phyloP scores from a whole-genome alignment of 176 grass and related monocot species.

The Guadua angustifolia region DNA sequence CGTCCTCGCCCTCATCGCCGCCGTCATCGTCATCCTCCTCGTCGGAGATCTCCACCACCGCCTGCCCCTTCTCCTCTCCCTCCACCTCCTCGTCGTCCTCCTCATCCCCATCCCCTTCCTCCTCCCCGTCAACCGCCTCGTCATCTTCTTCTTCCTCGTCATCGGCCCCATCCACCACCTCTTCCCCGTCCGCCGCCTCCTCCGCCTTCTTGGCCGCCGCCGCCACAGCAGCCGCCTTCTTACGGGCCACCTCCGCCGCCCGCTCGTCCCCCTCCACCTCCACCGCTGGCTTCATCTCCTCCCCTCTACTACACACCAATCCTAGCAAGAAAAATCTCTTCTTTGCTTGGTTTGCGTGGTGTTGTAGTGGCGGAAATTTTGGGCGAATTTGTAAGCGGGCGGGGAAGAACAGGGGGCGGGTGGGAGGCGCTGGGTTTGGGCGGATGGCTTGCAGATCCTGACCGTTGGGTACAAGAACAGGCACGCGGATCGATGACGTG shows the following conservation, averaged over 20 bases:
- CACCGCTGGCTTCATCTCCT: constrained; percentile 51
- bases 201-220: constrained; percentile 37
- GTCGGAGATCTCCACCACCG: constrained; percentile 53
- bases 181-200: constrained; percentile 34
- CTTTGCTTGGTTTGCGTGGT: neutral
- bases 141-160: constrained; percentile 14
- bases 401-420: constrained; percentile 42
- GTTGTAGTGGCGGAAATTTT: constrained; percentile 39
- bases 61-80: constrained; percentile 27
- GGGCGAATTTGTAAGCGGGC: constrained; percentile 62
- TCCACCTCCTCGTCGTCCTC: constrained; percentile 27
- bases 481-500: constrained; percentile 57
- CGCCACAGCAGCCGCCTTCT: constrained; percentile 39
- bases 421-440: constrained; percentile 42
- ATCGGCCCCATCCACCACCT: constrained; percentile 25
- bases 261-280: constrained; percentile 49
- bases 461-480: constrained; percentile 52
- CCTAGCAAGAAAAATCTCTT: constrained; percentile 20
- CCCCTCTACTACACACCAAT: neutral
- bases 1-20: neutral
- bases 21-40: constrained; percentile 39
- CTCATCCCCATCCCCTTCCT: neutral
- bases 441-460: constrained; percentile 30
- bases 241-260: constrained; percentile 41
- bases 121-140: constrained; percentile 31